A percentile compares a stretch with the other conserved stretches of the same genome.
phyloP scores from a whole-genome alignment of 257 asterid species.

The Gentiana dahurica region DNA sequence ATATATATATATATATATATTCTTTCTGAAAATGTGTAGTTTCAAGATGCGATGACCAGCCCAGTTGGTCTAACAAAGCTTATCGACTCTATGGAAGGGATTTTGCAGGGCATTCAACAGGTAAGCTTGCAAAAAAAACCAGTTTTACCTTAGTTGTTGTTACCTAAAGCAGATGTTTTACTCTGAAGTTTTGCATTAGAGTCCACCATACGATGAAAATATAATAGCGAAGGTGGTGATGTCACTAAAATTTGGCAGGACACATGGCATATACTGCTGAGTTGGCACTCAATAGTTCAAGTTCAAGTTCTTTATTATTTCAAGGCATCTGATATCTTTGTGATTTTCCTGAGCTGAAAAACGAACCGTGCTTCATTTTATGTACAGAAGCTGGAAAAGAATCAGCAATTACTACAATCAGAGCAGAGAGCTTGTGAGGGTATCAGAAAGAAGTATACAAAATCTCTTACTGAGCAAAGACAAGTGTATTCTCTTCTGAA shows the following conservation, averaged over 20 bases:
- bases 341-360: not conserved
- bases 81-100: constrained; percentile 60
- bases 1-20: too few species aligned
- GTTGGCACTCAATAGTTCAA: too few species aligned
- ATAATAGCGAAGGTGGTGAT: too few species aligned
- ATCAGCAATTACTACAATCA: constrained; percentile 28
- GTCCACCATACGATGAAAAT: not conserved
- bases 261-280: too few species aligned
- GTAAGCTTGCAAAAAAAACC: constrained; percentile 17
- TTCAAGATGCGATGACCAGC: constrained; percentile 66
- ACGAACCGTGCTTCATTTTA: constrained; percentile 1
- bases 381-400: constrained; percentile 57
- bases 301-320: too few species aligned
- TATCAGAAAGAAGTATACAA: constrained; percentile 40
- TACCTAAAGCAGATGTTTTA: not conserved
- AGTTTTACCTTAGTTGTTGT: too few species aligned
- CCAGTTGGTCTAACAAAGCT: constrained; percentile 58
- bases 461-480: constrained; percentile 54
- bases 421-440: constrained; percentile 37
- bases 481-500: constrained; percentile 44
- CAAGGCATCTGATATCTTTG: not conserved
- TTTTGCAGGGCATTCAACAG: constrained; percentile 62
- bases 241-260: too few species aligned
- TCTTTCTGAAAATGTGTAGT: constrained; percentile 23
- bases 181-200: not conserved